Evolutionary conservation across 2,329 filamentous ascomycete species (phyloP).

Genomic region (Penicillium sp.): DNA sequence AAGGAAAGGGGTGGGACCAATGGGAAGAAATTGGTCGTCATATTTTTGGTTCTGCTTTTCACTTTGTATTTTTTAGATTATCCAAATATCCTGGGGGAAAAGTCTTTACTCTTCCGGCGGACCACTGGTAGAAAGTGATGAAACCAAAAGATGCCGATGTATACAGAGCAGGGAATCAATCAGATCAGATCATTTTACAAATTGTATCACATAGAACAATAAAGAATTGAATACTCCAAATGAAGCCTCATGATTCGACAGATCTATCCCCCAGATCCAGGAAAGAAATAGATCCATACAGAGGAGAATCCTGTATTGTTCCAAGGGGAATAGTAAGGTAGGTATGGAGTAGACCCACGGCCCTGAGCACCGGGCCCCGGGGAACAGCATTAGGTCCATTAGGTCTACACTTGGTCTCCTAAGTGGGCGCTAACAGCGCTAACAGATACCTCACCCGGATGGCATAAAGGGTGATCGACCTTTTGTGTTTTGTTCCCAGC

Average conservation of each 20-base stretch:
- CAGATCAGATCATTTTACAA: slow-evolving; percentile 7
- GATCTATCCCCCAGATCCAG: slow-evolving; percentile 19
- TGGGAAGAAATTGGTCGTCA: slow-evolving; percentile 1
- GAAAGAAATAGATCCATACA: slow-evolving; percentile 10
- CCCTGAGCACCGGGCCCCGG: slow-evolving; percentile 35
- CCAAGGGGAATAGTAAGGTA: neutral
- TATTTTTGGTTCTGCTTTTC: too few species aligned
- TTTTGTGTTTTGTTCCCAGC: slow-evolving; percentile 28
- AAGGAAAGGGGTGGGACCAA: slow-evolving; percentile 23
- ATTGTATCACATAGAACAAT: slow-evolving; percentile 3
- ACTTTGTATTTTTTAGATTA: too few species aligned
- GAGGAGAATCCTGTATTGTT: slow-evolving; percentile 13
- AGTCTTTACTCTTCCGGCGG: slow-evolving; percentile 12
- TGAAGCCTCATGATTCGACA: slow-evolving; percentile 16
- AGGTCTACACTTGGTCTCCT: slow-evolving; percentile 24
- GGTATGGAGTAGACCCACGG: slow-evolving; percentile 30
- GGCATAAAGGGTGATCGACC: slow-evolving; percentile 34
- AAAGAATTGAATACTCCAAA: slow-evolving; percentile 5
- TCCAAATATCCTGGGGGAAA: neutral
- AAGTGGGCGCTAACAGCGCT: slow-evolving; percentile 22
- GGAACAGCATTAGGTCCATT: slow-evolving; percentile 32
- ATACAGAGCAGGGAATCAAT: neutral
- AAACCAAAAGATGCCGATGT: neutral
- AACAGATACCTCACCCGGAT: slow-evolving; percentile 21
- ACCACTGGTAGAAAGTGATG: neutral